These are phyloP conservation scores for Aspergillus panamensis DNA, from an alignment of 495 filamentous ascomycete genomes.

Conservation along the genomic window DNA sequence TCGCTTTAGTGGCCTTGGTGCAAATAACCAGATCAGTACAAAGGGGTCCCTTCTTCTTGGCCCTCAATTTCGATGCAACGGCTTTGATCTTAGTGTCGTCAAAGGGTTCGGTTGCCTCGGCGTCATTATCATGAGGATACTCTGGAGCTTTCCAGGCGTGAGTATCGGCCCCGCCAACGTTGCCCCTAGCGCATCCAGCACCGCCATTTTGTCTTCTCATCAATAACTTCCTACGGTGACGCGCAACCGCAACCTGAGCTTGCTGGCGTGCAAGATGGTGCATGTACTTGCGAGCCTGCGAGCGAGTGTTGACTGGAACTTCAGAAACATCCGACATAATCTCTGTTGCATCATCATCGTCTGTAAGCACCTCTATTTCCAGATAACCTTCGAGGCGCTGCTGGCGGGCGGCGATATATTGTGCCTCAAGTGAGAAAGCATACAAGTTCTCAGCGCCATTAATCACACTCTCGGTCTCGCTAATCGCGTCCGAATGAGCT, in stretches of 20 bases:
- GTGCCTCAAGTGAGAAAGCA: constrained; percentile 3
- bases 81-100: too few species aligned
- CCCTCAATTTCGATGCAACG: too few species aligned
- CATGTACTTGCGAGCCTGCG: not conserved
- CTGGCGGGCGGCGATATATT: not conserved
- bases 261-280: not conserved
- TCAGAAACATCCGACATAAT: not conserved
- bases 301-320: not conserved
- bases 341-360: not conserved
- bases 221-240: too few species aligned
- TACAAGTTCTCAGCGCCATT: constrained; percentile 4
- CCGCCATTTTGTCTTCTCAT: too few species aligned
- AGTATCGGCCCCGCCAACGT: too few species aligned
- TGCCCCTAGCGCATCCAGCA: too few species aligned
- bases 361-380: not conserved
- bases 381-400: not conserved
- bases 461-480: constrained; percentile 3
- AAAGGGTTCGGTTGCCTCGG: too few species aligned
- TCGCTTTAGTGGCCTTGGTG: too few species aligned
- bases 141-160: too few species aligned
- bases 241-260: not conserved
- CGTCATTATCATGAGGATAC: too few species aligned
- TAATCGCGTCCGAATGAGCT: not conserved
- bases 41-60: too few species aligned
- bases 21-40: too few species aligned